Evolutionary conservation across 352 stramenopile species (phyloP).

Genomic region (Phytophthora vignae): DNA sequence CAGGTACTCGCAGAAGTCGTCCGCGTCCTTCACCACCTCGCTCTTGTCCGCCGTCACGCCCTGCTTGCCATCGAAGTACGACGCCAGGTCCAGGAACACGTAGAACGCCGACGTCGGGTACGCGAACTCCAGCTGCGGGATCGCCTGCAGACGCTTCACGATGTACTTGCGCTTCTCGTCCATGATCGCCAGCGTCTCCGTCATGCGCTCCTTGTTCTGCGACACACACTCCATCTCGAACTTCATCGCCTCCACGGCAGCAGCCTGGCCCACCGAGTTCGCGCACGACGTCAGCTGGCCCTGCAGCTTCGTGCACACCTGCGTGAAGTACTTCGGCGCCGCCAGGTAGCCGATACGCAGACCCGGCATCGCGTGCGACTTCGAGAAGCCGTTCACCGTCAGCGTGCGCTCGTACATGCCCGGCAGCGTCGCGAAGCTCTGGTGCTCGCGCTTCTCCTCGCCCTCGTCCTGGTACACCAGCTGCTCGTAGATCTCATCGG

Average conservation of each 20-base stretch:
- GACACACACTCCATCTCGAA: conserved; percentile 80
- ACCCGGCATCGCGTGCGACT: conserved; percentile 97
- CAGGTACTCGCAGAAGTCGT: conserved; percentile 93
- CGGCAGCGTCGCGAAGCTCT: conserved; percentile 76
- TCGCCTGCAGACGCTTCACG: conserved; percentile 80
- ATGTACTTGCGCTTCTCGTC: conserved; percentile 94
- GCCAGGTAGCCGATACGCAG: conserved; percentile 95
- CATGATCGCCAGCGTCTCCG: conserved; percentile 58
- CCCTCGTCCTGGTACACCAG: conserved; percentile 91
- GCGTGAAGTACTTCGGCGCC: conserved; percentile 78
- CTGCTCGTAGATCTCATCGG: conserved; percentile 97
- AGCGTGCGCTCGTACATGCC: conserved; percentile 93
- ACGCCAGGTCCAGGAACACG: conserved; percentile 92
- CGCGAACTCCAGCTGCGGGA: conserved; percentile 83
- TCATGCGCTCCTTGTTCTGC: conserved; percentile 62
- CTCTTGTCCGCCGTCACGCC: conserved; percentile 47
- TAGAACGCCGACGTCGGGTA: conserved; percentile 97
- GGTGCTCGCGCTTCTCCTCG: conserved; percentile 60
- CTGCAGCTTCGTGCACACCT: conserved; percentile 93
- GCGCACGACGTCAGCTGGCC: conserved; percentile 96
- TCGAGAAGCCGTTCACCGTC: conserved; percentile 97
- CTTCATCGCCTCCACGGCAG: conserved; percentile 90
- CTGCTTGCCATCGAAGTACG: conserved; percentile 77
- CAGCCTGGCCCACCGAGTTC: conserved; percentile 92
- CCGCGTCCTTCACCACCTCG: conserved; percentile 57